Percentiles rank a stretch among this genome's conserved stretches.
phyloP scores from a whole-genome alignment of 805 yeast species.

The Candida koratica region DNA sequence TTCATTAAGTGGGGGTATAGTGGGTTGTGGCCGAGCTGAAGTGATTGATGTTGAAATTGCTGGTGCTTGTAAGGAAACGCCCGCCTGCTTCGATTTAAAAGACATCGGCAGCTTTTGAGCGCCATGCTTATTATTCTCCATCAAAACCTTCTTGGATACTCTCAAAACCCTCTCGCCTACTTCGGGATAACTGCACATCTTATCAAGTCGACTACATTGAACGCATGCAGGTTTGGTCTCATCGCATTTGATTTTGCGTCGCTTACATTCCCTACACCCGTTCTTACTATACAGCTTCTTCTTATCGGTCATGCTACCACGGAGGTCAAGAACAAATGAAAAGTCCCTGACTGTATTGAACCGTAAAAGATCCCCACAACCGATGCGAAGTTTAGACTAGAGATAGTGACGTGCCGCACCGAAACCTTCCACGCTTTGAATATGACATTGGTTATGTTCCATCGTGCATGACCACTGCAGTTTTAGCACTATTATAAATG shows the following conservation, averaged over 20 bases:
- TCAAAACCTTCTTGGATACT: conserved; percentile 20
- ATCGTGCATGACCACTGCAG: too few species aligned
- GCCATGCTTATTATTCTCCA: too few species aligned
- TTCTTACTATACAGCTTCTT: conserved; percentile 30
- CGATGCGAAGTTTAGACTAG: conserved; percentile 3
- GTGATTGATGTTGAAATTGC: too few species aligned
- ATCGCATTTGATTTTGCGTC: conserved; percentile 43
- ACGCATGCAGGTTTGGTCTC: conserved; percentile 35
- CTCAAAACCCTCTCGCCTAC: conserved; percentile 34
- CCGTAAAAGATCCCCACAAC: conserved; percentile 4
- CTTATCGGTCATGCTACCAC: conserved; percentile 1
- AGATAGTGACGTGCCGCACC: conserved; percentile 1
- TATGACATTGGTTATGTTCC: too few species aligned
- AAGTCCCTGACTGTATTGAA: too few species aligned
- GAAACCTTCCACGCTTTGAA: not conserved
- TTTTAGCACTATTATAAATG: too few species aligned
- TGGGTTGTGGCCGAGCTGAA: too few species aligned
- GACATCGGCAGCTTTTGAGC: too few species aligned
- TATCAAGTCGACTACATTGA: conserved; percentile 33
- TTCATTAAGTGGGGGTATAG: too few species aligned
- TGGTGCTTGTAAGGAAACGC: too few species aligned
- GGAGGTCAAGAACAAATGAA: not conserved
- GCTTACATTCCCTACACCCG: conserved; percentile 41
- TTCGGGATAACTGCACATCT: conserved; percentile 34
- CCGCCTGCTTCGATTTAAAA: too few species aligned